Evolutionary conservation across 2,329 filamentous ascomycete species (phyloP).

Genomic region (Sclerotinia subarctica): DNA sequence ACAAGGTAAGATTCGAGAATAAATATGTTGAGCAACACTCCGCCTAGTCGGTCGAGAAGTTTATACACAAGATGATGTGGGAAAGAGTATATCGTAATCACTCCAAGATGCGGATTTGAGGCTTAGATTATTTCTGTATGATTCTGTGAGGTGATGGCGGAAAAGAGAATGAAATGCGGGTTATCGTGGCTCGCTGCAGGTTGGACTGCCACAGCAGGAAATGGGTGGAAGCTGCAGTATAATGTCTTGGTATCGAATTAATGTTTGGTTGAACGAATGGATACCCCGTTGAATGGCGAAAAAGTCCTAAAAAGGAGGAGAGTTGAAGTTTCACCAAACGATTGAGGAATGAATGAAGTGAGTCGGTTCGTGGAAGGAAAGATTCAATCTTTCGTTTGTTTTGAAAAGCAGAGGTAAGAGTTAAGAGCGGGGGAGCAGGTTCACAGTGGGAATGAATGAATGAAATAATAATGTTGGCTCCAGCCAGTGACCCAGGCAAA

Average conservation of each 20-base stretch:
- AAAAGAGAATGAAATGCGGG: constrained; percentile 14
- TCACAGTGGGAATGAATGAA: background rate
- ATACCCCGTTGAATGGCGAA: constrained; percentile 6
- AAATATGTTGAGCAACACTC: constrained; percentile 13
- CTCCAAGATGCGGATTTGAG: background rate
- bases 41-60: constrained; percentile 1
- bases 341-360: background rate
- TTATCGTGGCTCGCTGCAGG: constrained; percentile 20
- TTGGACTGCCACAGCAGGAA: constrained; percentile 11
- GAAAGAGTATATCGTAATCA: background rate
- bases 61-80: constrained; percentile 14
- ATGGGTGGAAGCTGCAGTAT: constrained; percentile 15
- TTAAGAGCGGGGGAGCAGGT: background rate
- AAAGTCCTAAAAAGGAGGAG: background rate
- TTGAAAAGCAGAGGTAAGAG: background rate
- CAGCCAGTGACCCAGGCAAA: background rate
- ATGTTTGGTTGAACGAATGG: constrained; percentile 12
- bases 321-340: constrained; percentile 9
- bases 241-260: constrained; percentile 15
- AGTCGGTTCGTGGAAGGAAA: background rate
- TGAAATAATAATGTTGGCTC: background rate
- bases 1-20: constrained; percentile 16
- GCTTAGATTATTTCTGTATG: constrained; percentile 9
- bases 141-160: background rate
- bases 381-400: background rate